Base-by-base conservation (phyloP, 208 protist species). In the Chromosphaera perkinsii region DNA sequence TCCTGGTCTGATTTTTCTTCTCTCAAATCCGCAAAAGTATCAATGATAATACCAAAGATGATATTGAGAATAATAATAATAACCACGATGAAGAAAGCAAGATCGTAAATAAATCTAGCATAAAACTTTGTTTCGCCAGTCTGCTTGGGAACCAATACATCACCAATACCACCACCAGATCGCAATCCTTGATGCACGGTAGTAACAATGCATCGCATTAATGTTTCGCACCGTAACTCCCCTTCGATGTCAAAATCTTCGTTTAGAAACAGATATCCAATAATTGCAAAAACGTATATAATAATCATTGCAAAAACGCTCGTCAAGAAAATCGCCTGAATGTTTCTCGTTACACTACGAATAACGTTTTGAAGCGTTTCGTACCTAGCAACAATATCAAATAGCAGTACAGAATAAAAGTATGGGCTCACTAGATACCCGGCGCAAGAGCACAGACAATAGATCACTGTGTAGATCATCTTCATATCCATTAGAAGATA, bases 1-100 rank as follows among this genome's bases (percentile, higher is more conserved):
- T 89, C 81, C 33, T 79, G 82, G 66, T 85, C 73, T 31, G 78
- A 77, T 71, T 85, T 86, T 60, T 90, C 83, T 62, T 90, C 86
- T 52, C 89, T 85, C 1, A 70, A 54, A 36, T 70, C 63, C 3
- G 27, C 39, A 51, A 69, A 69, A 32, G 63, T 59, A 20, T 69
- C 63, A 27, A 65, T 43, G 40, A 94, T 92, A 63, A 94, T 87
- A 87, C 89, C 89, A 68, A 94, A 93, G 40, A 94, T 77, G 52
- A 93, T 88, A 77, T 94, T 90, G 1, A 94, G 70, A 51, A 90
- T 85, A 39, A 94, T 85, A 12, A 92, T 79, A 12, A 78, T 90
- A 14, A 94, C 80, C 32, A 92, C 39, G 31, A 88, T 78, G 69
- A 87, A 92, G 80, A 91, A 94, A 51, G 87, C 63, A 48, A 91